phyloP scores from a whole-genome alignment of 371 early-diverging fungal genomes.

The Mortierella sp. region DNA sequence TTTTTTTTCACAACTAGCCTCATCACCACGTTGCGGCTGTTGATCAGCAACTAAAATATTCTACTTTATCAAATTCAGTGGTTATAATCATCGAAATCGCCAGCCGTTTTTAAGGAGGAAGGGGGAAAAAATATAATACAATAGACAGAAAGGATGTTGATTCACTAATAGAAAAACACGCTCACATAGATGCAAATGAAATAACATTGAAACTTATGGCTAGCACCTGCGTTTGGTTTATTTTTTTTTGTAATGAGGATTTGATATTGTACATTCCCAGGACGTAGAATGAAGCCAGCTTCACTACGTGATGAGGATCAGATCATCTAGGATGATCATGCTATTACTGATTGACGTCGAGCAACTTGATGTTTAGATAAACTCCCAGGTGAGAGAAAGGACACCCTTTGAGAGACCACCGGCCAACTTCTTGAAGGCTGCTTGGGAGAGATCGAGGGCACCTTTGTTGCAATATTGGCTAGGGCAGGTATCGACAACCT shows the following conservation, averaged over 20 bases:
- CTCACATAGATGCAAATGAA: background rate
- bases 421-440: conserved; percentile 33
- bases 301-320: background rate
- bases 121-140: background rate
- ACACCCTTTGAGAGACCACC: conserved; percentile 27
- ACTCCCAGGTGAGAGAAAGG: conserved; percentile 22
- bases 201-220: background rate
- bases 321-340: background rate
- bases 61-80: background rate
- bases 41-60: conserved; percentile 18
- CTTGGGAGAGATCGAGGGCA: conserved; percentile 29
- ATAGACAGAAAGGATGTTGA: background rate
- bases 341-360: background rate
- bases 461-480: conserved; percentile 28
- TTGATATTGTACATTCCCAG: conserved; percentile 10
- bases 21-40: conserved; percentile 11
- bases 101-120: background rate
- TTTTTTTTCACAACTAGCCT: background rate
- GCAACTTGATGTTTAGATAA: background rate
- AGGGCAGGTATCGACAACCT: conserved; percentile 38
- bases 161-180: conserved; percentile 3
- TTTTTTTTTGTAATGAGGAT: background rate
- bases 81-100: background rate
- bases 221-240: background rate
- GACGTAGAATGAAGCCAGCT: conserved; percentile 5